Conservation (phyloP, 352 stramenopile species). For the Globisporangium nunn region DNA sequence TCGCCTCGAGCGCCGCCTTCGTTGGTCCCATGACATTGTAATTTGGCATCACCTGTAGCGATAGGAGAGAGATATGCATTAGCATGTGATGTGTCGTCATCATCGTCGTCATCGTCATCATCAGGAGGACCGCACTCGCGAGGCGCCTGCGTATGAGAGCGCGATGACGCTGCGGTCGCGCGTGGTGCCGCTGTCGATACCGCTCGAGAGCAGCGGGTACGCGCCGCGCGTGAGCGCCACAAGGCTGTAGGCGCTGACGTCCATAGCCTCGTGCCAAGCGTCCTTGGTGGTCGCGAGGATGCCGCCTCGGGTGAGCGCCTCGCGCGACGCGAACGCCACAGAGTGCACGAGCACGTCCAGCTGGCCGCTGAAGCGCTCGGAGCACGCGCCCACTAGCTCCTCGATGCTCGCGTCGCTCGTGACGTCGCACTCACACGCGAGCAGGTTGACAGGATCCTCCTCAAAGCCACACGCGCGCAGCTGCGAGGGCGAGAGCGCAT, state of each 20-base stretch:
- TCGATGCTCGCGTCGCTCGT: slow-evolving; percentile 47
- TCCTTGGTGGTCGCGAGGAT: slow-evolving; percentile 41
- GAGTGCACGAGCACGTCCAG: slow-evolving; percentile 88
- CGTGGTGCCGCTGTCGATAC: slow-evolving; percentile 1
- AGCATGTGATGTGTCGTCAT: neutral
- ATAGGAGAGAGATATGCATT: no score
- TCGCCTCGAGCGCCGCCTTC: slow-evolving; percentile 87
- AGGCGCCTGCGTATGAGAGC: slow-evolving; percentile 83
- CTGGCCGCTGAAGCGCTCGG: slow-evolving; percentile 34
- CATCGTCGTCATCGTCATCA: neutral
- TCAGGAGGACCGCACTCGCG: slow-evolving; percentile 18
- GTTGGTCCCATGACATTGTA: slow-evolving; percentile 92
- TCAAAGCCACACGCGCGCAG: slow-evolving; percentile 43
- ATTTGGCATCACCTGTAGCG: slow-evolving; percentile 64
- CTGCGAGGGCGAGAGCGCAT: slow-evolving; percentile 34
- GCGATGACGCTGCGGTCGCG: slow-evolving; percentile 74
- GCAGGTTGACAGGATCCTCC: slow-evolving; percentile 17
- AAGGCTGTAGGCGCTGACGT: slow-evolving; percentile 89
- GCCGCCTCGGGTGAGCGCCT: slow-evolving; percentile 54
- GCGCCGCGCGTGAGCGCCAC: slow-evolving; percentile 67
- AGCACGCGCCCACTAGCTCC: slow-evolving; percentile 35
- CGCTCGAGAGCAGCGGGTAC: slow-evolving; percentile 42
- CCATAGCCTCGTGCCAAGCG: slow-evolving; percentile 72
- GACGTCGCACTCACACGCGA: slow-evolving; percentile 74
- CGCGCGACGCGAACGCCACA: slow-evolving; percentile 80